Evolutionary conservation across 257 asterid genomes (phyloP).

Genomic region (Penstemon eatonii): DNA sequence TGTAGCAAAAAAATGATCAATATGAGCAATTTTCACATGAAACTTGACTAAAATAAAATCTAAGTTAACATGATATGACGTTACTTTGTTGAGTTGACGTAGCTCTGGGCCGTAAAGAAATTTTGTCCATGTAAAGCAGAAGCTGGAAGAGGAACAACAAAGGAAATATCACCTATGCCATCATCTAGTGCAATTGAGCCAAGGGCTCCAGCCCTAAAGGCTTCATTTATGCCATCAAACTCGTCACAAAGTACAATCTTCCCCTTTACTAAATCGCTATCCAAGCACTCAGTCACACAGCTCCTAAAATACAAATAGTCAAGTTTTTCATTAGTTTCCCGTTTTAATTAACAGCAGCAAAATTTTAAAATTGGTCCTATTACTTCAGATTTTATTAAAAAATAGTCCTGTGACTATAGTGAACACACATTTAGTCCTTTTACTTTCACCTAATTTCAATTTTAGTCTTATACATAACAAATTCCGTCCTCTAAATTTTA

Average conservation of each 20-base stretch:
- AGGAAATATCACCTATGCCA: neutral
- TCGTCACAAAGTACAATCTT: slow-evolving; percentile 27
- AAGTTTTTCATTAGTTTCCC: no score
- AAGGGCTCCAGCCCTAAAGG: neutral
- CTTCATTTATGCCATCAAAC: neutral
- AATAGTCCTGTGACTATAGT: no score
- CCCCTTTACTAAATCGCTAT: slow-evolving; percentile 22
- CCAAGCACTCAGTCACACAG: neutral
- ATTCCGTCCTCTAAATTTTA: no score
- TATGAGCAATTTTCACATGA: neutral
- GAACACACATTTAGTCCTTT: no score
- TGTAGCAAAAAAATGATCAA: neutral
- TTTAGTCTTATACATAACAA: no score
- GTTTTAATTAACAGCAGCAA: no score
- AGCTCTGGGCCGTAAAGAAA: neutral
- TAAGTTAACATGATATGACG: neutral
- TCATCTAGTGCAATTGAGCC: neutral
- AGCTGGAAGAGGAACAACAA: neutral
- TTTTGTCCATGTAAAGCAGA: neutral
- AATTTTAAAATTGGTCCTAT: no score
- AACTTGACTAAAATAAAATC: neutral
- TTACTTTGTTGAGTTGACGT: neutral
- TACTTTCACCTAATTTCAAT: no score
- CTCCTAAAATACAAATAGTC: neutral
- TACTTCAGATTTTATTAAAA: no score